Evolutionary conservation across 306 rosid genomes (phyloP).

Genomic region (Medicago truncatula): DNA sequence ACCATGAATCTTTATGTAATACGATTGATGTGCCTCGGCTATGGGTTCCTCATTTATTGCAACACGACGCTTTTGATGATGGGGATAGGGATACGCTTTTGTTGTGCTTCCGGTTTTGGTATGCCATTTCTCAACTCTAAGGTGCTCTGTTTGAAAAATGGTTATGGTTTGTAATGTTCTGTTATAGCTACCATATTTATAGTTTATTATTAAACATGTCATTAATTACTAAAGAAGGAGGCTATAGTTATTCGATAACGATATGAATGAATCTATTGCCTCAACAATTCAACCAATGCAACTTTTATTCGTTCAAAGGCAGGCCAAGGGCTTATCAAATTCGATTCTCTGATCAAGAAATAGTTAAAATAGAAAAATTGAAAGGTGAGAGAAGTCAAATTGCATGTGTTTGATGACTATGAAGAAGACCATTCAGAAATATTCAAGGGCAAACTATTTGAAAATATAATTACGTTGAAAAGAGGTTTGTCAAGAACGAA

Average conservation of each 20-base stretch:
- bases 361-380: not conserved
- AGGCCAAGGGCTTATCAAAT: not conserved
- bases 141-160: not conserved
- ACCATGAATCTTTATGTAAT: not conserved
- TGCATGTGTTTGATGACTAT: too few relatives aligned
- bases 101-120: constrained; percentile 36
- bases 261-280: constrained; percentile 51
- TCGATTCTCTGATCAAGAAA: not conserved
- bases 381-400: too few relatives aligned
- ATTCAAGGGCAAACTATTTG: too few relatives aligned
- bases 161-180: not conserved
- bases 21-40: not conserved
- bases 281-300: not conserved
- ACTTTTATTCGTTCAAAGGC: constrained; percentile 16
- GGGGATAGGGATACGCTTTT: not conserved
- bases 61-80: constrained; percentile 25
- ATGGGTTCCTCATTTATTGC: constrained; percentile 21
- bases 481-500: too few relatives aligned
- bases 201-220: not conserved
- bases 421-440: too few relatives aligned
- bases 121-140: constrained; percentile 43
- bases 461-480: too few relatives aligned
- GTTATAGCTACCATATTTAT: constrained; percentile 29
- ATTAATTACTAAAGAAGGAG: not conserved
- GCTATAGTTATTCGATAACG: constrained; percentile 35